These are phyloP conservation scores for Dendrobium nobile DNA, from an alignment of 106 monocot genomes.

Conservation along the genomic window DNA sequence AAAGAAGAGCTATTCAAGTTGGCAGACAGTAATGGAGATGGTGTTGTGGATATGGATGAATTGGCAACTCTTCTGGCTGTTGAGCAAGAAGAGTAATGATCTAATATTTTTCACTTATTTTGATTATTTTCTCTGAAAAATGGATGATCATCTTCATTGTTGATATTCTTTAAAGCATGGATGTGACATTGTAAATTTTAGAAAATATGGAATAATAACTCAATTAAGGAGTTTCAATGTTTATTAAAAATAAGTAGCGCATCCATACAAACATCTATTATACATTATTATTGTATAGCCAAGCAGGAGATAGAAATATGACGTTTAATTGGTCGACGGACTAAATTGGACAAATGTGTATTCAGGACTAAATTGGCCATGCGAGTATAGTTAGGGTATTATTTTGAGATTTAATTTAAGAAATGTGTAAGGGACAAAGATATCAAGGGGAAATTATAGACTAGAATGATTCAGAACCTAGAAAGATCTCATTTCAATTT, in stretches of 20 bases:
- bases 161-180: neutral
- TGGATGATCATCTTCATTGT: neutral
- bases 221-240: neutral
- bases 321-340: no score
- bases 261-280: neutral
- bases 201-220: neutral
- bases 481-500: neutral
- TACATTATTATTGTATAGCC: neutral
- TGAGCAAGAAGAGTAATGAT: conserved; percentile 76
- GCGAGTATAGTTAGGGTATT: no score
- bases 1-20: conserved; percentile 78
- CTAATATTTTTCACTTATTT: neutral
- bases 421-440: neutral
- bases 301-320: neutral
- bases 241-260: neutral
- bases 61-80: conserved; percentile 56
- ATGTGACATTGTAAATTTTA: neutral
- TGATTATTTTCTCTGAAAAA: conserved; percentile 1
- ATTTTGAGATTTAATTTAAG: no score
- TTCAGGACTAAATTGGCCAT: no score
- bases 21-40: conserved; percentile 90
- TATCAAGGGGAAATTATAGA: neutral
- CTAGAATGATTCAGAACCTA: neutral
- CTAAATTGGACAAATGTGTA: no score
- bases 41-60: conserved; percentile 82